These are phyloP conservation scores for Coleophoma cylindrospora DNA, from an alignment of 2,329 filamentous ascomycete genomes.

Conservation along the genomic window DNA sequence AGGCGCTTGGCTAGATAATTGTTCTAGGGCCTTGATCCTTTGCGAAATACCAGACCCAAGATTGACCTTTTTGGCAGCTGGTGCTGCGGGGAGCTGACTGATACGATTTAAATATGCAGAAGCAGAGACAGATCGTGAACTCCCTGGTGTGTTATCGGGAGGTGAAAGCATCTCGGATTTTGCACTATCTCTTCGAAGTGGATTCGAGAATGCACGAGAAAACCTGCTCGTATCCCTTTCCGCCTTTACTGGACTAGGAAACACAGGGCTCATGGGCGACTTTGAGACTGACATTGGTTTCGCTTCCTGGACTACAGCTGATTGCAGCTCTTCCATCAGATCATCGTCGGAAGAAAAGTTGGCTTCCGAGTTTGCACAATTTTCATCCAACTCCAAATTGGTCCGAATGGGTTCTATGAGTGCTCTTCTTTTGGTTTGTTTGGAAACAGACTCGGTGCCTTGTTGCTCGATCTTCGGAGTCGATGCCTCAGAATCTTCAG, in stretches of 20 bases:
- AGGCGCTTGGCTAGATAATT: constrained; percentile 51
- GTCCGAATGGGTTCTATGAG: constrained; percentile 51
- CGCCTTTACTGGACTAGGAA: constrained; percentile 31
- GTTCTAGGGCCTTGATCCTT: constrained; percentile 89
- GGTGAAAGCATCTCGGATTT: constrained; percentile 34
- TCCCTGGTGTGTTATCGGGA: constrained; percentile 24
- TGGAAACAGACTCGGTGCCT: neutral
- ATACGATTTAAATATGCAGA: constrained; percentile 49
- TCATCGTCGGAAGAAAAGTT: constrained; percentile 69
- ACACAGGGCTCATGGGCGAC: constrained; percentile 71
- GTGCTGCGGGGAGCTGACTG: constrained; percentile 44
- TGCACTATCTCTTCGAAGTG: constrained; percentile 22
- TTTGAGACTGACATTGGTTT: constrained; percentile 74
- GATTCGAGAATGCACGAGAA: constrained; percentile 30
- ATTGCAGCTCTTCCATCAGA: constrained; percentile 79
- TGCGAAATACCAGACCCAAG: constrained; percentile 89
- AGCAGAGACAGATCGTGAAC: constrained; percentile 37
- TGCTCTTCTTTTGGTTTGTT: constrained; percentile 17
- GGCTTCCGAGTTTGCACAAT: constrained; percentile 30
- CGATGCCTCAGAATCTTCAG: no score
- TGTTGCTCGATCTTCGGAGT: no score
- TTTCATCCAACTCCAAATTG: constrained; percentile 32
- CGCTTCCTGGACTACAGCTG: constrained; percentile 78
- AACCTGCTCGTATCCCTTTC: constrained; percentile 17
- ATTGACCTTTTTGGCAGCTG: constrained; percentile 68